phyloP scores from a whole-genome alignment of 306 rosid genomes.

The Luffa acutangula region DNA sequence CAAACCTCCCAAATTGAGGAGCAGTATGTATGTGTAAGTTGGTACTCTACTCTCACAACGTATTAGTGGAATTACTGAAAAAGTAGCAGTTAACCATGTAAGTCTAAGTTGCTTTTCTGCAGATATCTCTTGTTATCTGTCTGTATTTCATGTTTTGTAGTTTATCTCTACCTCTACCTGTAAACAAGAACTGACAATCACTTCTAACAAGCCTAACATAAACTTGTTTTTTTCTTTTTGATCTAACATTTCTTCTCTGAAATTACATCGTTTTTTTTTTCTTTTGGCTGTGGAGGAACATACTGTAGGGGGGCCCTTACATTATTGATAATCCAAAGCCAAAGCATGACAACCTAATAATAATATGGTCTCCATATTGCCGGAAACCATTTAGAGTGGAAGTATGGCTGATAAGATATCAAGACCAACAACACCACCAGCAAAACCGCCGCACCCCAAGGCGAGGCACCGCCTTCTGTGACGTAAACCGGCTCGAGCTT shows the following conservation, averaged over 20 bases:
- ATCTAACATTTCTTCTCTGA: neutral
- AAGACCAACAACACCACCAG: slow-evolving; percentile 40
- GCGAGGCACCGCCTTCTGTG: slow-evolving; percentile 21
- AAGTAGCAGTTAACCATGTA: neutral
- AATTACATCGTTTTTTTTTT: neutral
- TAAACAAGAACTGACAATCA: neutral
- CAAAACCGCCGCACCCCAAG: slow-evolving; percentile 52
- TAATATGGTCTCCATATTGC: slow-evolving; percentile 31
- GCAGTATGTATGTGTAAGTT: neutral
- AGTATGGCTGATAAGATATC: slow-evolving; percentile 39
- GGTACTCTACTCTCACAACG: neutral
- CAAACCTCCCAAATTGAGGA: slow-evolving; percentile 79
- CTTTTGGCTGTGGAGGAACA: slow-evolving; percentile 1
- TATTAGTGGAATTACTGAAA: neutral
- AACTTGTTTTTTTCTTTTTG: neutral
- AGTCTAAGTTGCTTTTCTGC: neutral
- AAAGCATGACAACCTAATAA: slow-evolving; percentile 9
- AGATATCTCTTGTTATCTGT: neutral
- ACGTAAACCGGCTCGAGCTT: slow-evolving; percentile 5
- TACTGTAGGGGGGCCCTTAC: neutral
- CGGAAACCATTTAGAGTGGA: slow-evolving; percentile 59
- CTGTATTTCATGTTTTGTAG: neutral
- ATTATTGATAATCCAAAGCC: neutral
- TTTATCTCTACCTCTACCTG: neutral
- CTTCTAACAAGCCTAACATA: neutral